A percentile compares a stretch with the other conserved stretches of the same genome.
Evolutionary conservation across 2,329 filamentous ascomycete genomes (phyloP).

Genomic region (Trichoderma simmonsii): DNA sequence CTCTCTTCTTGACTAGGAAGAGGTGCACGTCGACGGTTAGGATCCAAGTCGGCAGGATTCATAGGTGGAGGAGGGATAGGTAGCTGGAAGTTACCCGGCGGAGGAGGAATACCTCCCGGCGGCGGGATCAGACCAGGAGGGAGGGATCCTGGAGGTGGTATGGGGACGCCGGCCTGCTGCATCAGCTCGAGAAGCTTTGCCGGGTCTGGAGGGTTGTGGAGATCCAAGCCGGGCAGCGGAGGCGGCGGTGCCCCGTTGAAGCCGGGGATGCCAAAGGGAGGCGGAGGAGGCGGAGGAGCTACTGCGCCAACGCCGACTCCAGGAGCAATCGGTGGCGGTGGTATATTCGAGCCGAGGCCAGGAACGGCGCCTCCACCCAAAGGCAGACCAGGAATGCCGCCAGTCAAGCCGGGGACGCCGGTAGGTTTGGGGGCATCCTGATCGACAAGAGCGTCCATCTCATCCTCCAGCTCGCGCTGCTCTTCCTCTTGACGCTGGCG

Average conservation of each 20-base stretch:
- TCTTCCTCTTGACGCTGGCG: constrained; percentile 86
- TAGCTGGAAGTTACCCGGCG: constrained; percentile 33
- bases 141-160: constrained; percentile 51
- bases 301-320: constrained; percentile 45
- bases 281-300: constrained; percentile 40
- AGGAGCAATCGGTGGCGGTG: constrained; percentile 46
- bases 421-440: constrained; percentile 64
- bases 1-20: constrained; percentile 83
- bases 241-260: constrained; percentile 46
- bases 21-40: constrained; percentile 56
- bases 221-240: constrained; percentile 55
- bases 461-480: constrained; percentile 89
- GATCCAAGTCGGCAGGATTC: constrained; percentile 33
- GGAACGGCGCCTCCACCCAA: constrained; percentile 39
- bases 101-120: constrained; percentile 34
- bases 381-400: constrained; percentile 51
- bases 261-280: constrained; percentile 48
- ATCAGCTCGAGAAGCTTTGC: constrained; percentile 62
- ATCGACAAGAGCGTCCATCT: constrained; percentile 87
- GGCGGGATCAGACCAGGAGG: constrained; percentile 47
- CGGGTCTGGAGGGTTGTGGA: constrained; percentile 58
- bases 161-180: constrained; percentile 61
- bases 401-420: constrained; percentile 41
- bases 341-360: constrained; percentile 43
- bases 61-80: constrained; percentile 40